phyloP scores from a whole-genome alignment of 2,329 filamentous ascomycete genomes.

The Epichloe typhina region DNA sequence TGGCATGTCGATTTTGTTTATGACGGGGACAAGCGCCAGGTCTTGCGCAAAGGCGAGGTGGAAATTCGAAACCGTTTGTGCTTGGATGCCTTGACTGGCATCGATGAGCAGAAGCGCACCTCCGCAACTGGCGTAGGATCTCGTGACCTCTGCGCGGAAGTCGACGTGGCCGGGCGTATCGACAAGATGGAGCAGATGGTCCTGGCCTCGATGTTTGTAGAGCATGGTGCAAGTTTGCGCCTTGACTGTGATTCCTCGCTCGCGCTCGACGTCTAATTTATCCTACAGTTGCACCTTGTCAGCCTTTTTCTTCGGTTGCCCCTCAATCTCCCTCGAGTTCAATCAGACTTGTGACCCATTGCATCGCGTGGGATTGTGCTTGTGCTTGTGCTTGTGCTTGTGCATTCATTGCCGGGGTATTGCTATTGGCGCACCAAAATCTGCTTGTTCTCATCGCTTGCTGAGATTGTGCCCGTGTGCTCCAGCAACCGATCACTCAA shows the following conservation, averaged over 20 bases:
- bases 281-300: conserved; percentile 33
- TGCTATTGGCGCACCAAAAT: conserved; percentile 43
- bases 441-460: conserved; percentile 76
- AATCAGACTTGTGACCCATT: background rate
- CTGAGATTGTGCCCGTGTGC: conserved; percentile 81
- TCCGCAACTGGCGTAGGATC: conserved; percentile 91
- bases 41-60: conserved; percentile 93
- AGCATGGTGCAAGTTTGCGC: conserved; percentile 98
- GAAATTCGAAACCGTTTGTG: conserved; percentile 97
- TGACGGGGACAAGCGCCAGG: conserved; percentile 71
- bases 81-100: conserved; percentile 91
- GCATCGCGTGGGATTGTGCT: background rate
- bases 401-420: too few relatives aligned
- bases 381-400: too few relatives aligned
- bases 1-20: conserved; percentile 93
- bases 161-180: conserved; percentile 97
- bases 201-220: conserved; percentile 70
- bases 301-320: background rate
- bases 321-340: background rate
- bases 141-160: conserved; percentile 89
- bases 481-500: conserved; percentile 86
- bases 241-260: conserved; percentile 96
- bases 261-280: conserved; percentile 49
- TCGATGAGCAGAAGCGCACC: conserved; percentile 88
- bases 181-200: conserved; percentile 89